A percentile compares a stretch with the other conserved stretches of the same genome.
Conservation (phyloP, 257 asterid species). For the Gentiana dahurica region DNA sequence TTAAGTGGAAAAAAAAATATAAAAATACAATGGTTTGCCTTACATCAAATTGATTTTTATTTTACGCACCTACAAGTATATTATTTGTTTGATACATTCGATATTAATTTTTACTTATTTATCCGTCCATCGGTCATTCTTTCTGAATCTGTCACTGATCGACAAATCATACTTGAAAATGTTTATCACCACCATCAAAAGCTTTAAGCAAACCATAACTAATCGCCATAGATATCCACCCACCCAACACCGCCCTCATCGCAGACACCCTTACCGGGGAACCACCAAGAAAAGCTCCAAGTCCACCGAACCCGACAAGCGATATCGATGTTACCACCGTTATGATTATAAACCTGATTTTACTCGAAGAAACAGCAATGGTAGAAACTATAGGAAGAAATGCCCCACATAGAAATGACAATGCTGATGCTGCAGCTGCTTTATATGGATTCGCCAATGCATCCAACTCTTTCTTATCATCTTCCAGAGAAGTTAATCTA, state of each 20-base stretch:
- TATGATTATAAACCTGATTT: conserved; percentile 19
- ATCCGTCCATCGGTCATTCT: too few relatives aligned
- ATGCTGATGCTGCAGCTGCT: conserved; percentile 42
- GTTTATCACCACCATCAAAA: conserved; percentile 24
- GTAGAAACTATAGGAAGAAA: conserved; percentile 36
- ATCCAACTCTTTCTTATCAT: conserved; percentile 1
- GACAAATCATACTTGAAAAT: neutral
- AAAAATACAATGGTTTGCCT: too few relatives aligned
- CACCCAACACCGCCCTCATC: conserved; percentile 41
- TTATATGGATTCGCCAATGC: conserved; percentile 37
- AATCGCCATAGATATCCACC: conserved; percentile 60
- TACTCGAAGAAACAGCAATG: conserved; percentile 14
- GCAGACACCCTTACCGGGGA: conserved; percentile 37
- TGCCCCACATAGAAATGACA: conserved; percentile 46
- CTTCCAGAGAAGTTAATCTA: neutral
- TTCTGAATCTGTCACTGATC: too few relatives aligned
- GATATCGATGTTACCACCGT: conserved; percentile 30
- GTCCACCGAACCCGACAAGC: conserved; percentile 31
- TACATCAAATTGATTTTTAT: too few relatives aligned
- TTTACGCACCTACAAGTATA: too few relatives aligned
- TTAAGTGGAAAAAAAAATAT: too few relatives aligned
- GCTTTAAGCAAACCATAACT: conserved; percentile 48
- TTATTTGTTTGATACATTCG: too few relatives aligned
- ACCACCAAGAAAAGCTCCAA: conserved; percentile 49
- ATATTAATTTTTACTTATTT: too few relatives aligned